phyloP scores from a whole-genome alignment of 495 filamentous ascomycete genomes.

The Penicillium parvum region DNA sequence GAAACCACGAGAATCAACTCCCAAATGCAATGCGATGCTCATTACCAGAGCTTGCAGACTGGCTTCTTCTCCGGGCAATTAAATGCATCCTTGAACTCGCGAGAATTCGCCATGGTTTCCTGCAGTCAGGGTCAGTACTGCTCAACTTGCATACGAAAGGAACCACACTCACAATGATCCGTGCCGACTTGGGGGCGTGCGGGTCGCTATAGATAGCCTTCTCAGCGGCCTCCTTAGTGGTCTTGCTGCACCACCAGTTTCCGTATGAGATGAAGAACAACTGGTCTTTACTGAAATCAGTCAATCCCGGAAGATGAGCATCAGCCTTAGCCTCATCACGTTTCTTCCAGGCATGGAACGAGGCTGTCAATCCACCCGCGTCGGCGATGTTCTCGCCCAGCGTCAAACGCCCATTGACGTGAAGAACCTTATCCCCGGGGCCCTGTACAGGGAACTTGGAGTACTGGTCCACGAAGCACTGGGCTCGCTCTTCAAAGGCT shows the following conservation, averaged over 20 bases:
- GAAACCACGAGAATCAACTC: background rate
- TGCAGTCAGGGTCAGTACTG: conserved; percentile 9
- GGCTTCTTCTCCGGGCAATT: conserved; percentile 60
- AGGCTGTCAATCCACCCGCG: conserved; percentile 62
- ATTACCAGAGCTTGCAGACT: conserved; percentile 65
- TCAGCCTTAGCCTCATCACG: conserved; percentile 50
- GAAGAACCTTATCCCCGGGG: conserved; percentile 48
- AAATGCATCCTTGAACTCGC: conserved; percentile 64
- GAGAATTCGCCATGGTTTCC: conserved; percentile 63
- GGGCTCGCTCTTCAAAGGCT: conserved; percentile 57
- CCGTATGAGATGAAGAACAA: conserved; percentile 66
- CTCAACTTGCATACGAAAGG: background rate
- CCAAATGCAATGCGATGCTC: background rate
- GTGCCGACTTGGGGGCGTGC: conserved; percentile 57
- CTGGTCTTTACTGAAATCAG: conserved; percentile 63
- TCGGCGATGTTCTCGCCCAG: conserved; percentile 76
- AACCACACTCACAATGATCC: conserved; percentile 49
- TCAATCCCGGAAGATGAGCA: conserved; percentile 58
- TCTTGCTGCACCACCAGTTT: conserved; percentile 67
- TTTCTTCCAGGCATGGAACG: conserved; percentile 65
- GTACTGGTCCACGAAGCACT: conserved; percentile 72
- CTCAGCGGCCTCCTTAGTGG: conserved; percentile 51
- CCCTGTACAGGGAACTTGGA: conserved; percentile 56
- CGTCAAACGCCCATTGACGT: conserved; percentile 65
- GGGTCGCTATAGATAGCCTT: conserved; percentile 57